Evolutionary conservation across 345 rosid genomes (phyloP).

Genomic region (Laguncularia racemosa): DNA sequence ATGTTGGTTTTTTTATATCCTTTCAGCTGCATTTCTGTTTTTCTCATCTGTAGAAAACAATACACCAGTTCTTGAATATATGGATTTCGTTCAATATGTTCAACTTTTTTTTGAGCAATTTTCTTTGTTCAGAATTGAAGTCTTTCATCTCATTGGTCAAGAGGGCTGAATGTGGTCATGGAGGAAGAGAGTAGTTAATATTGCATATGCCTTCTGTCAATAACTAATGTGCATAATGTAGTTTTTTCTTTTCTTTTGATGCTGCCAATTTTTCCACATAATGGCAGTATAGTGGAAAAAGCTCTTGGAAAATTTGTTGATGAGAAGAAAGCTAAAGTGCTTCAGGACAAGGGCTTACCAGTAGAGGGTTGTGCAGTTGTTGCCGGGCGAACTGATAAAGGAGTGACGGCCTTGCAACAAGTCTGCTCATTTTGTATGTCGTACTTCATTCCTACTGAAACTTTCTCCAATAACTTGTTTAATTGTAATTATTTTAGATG

Average conservation of each 20-base stretch:
- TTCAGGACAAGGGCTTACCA: slow-evolving; percentile 66
- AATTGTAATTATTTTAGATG: no score
- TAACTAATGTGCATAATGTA: neutral
- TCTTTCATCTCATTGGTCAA: no score
- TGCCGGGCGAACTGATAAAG: slow-evolving; percentile 97
- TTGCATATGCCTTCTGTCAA: neutral
- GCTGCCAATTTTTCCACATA: no score
- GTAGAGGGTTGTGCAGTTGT: slow-evolving; percentile 77
- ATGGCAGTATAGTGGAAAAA: slow-evolving; percentile 59
- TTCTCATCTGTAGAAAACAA: neutral
- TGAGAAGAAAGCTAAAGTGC: slow-evolving; percentile 74
- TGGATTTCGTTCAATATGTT: no score
- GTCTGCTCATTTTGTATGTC: slow-evolving; percentile 96
- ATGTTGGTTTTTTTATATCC: neutral
- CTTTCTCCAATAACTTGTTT: slow-evolving; percentile 2
- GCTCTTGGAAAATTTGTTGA: slow-evolving; percentile 84
- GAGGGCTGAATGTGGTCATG: no score
- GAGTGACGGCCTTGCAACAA: slow-evolving; percentile 90
- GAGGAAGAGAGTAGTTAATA: no score
- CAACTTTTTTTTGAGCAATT: no score
- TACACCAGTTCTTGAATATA: no score
- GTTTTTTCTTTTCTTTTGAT: slow-evolving; percentile 4
- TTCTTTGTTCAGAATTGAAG: no score
- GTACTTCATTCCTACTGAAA: slow-evolving; percentile 2
- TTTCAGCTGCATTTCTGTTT: neutral